These are phyloP conservation scores for Corniculantispora saksenae DNA, from an alignment of 2,329 filamentous ascomycete genomes.

Conservation along the genomic window DNA sequence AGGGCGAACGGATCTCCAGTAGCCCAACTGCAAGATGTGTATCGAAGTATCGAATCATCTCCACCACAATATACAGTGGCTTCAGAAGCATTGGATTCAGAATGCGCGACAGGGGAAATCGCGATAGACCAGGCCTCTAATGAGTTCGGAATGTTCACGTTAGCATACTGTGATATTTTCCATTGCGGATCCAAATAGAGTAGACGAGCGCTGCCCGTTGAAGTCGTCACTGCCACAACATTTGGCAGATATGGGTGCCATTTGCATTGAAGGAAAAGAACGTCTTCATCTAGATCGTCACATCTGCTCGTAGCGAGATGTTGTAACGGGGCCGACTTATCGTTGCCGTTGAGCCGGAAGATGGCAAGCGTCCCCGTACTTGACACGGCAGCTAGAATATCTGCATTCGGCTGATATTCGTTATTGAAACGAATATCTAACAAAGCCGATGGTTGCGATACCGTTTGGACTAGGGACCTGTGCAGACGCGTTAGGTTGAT, in stretches of 20 bases:
- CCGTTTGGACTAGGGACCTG: conserved; percentile 59
- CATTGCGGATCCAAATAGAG: conserved; percentile 49
- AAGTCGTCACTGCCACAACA: conserved; percentile 70
- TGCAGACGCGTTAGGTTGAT: conserved; percentile 12
- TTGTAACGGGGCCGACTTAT: conserved; percentile 36
- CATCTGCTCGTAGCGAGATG: conserved; percentile 48
- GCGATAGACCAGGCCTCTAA: conserved; percentile 76
- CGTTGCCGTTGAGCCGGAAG: conserved; percentile 53
- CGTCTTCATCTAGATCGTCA: conserved; percentile 53
- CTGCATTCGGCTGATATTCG: conserved; percentile 37
- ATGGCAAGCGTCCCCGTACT: conserved; percentile 73
- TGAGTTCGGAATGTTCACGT: conserved; percentile 48
- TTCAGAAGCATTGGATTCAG: conserved; percentile 25
- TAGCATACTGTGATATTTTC: conserved; percentile 34
- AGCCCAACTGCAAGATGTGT: conserved; percentile 36
- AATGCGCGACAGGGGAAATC: conserved; percentile 46
- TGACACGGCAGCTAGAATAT: conserved; percentile 71
- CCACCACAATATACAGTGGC: conserved; percentile 67
- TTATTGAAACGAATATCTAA: conserved; percentile 83
- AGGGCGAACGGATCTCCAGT: conserved; percentile 18
- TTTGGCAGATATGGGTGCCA: conserved; percentile 64
- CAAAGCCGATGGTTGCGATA: conserved; percentile 69
- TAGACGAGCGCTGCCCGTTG: conserved; percentile 63
- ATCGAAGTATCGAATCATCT: conserved; percentile 69
- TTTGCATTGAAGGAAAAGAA: conserved; percentile 70